Base-by-base conservation (phyloP, 2,329 filamentous ascomycete species). In the Ascosphaera acerosa region DNA sequence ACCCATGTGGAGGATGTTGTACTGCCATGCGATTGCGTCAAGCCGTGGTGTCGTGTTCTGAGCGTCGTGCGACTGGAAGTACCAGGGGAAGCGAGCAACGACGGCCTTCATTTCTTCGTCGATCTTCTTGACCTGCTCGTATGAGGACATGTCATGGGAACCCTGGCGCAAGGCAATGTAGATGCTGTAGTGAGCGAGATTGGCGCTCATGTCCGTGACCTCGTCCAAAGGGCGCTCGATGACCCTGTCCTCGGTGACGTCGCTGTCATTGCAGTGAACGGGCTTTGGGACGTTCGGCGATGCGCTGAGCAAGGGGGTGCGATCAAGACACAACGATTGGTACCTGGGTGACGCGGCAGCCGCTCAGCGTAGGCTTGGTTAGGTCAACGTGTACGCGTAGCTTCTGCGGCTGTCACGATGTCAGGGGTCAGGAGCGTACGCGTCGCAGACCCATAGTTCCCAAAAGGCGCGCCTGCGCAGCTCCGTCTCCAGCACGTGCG, bases 241-340 rank as follows among this genome's bases (percentile, higher is more conserved):
- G 20, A 41, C 33, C 4, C 34, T 32, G 3, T 36, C 38, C 28
- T 37, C 35, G 14, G 40, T 40, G 19, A 44, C 35, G 25, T 44
- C 43, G 15, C 32, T 19, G 30, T 45, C 43, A 32, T 44, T 42
- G 30, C 41, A 43, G 25, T 45, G 38, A 2, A 40, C 23, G 3
- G 43, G 43, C 10, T 41, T 33, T 7, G 43, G 41, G 10, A 45
- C 40, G 28, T 42, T 40, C 5, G 34, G 33, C 17, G 38, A 32
- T 16, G 30, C 33, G n/a, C 38, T 36, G n/a, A 43, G 44, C 12
- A 45, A 34, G 29, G 43, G 43, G 6, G 39, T 33, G 25, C 43
- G 29, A 12, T 40, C 40, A 9, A 45, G 35, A 27, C 42, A 45
- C 30, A 44, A 41, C 4, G 42, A 41, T 35, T 45, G 43, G 30